phyloP scores from a whole-genome alignment of 768 basidiomycete genomes.

The Lactarius sanguifluus region DNA sequence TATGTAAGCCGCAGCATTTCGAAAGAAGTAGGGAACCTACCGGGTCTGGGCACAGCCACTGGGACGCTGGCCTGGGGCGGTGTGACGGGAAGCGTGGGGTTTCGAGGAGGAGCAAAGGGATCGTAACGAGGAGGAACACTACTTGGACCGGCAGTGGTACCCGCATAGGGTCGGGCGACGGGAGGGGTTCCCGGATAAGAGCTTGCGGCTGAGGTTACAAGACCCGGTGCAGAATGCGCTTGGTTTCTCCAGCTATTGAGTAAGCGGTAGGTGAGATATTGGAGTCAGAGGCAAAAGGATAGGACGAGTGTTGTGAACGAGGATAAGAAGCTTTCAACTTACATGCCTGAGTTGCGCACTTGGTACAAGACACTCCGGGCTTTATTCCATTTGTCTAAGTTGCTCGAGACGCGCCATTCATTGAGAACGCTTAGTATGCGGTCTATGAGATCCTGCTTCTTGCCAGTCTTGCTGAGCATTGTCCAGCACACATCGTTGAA shows the following conservation, averaged over 20 bases:
- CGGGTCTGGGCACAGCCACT: conserved; percentile 9
- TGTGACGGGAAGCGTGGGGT: conserved; percentile 17
- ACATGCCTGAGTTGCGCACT: conserved; percentile 66
- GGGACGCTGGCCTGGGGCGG: conserved; percentile 6
- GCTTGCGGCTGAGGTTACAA: neutral
- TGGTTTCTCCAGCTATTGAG: conserved; percentile 21
- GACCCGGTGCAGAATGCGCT: conserved; percentile 15
- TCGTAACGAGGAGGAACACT: conserved; percentile 51
- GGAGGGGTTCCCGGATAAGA: conserved; percentile 15
- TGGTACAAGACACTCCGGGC: conserved; percentile 67
- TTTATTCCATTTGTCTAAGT: conserved; percentile 65
- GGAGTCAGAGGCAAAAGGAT: neutral
- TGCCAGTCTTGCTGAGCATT: conserved; percentile 70
- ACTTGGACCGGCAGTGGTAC: conserved; percentile 37
- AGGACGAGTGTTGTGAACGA: neutral
- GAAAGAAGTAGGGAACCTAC: neutral
- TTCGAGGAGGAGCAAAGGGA: conserved; percentile 22
- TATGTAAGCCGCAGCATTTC: conserved; percentile 21
- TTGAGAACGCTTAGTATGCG: conserved; percentile 62
- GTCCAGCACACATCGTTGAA: conserved; percentile 77
- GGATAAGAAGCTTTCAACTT: conserved; percentile 40
- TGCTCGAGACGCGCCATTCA: conserved; percentile 54
- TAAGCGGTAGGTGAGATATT: neutral
- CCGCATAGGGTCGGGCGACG: conserved; percentile 16
- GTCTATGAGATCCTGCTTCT: conserved; percentile 86